These are phyloP conservation scores for Penicillium cinerascens DNA, from an alignment of 495 filamentous ascomycete species.

Conservation along the genomic window DNA sequence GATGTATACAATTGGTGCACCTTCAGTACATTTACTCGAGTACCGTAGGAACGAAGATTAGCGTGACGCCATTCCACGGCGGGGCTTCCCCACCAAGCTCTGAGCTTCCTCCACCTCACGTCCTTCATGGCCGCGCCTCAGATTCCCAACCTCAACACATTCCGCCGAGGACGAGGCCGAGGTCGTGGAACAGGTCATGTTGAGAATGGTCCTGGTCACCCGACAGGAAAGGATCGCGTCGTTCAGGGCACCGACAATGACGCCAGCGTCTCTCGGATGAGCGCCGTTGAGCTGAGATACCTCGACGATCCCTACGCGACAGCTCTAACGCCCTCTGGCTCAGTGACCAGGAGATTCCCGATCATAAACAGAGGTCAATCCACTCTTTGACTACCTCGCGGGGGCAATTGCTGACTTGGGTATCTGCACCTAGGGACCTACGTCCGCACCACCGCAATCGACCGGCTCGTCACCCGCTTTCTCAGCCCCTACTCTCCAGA, in stretches of 20 bases:
- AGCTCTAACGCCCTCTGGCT: conserved; percentile 53
- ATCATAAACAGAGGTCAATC: conserved; percentile 85
- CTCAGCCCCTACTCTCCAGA: conserved; percentile 38
- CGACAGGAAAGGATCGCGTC: conserved; percentile 50
- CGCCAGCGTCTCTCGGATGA: conserved; percentile 81
- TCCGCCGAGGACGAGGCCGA: conserved; percentile 51
- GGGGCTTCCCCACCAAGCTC: conserved; percentile 19
- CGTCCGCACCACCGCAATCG: conserved; percentile 82
- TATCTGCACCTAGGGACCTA: conserved; percentile 69
- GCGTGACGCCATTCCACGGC: conserved; percentile 6
- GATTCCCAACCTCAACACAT: conserved; percentile 72
- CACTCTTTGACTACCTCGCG: too few relatives aligned
- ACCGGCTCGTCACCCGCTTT: conserved; percentile 71
- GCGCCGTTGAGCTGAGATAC: conserved; percentile 85
- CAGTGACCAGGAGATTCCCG: conserved; percentile 60
- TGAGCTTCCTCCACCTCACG: conserved; percentile 20
- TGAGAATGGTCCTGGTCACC: conserved; percentile 22
- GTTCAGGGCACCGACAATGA: conserved; percentile 91
- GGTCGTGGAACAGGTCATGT: conserved; percentile 33
- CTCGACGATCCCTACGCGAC: conserved; percentile 75
- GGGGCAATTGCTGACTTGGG: conserved; percentile 1
- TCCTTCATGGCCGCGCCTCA: conserved; percentile 62
- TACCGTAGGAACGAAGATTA: not conserved
- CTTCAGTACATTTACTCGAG: not conserved
- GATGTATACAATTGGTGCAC: not conserved